Evolutionary conservation across 495 filamentous ascomycete genomes (phyloP), one percentile per base, ranked within the genome.

Genomic region (Aspergillus sclerotiicarbonarius): DNA sequence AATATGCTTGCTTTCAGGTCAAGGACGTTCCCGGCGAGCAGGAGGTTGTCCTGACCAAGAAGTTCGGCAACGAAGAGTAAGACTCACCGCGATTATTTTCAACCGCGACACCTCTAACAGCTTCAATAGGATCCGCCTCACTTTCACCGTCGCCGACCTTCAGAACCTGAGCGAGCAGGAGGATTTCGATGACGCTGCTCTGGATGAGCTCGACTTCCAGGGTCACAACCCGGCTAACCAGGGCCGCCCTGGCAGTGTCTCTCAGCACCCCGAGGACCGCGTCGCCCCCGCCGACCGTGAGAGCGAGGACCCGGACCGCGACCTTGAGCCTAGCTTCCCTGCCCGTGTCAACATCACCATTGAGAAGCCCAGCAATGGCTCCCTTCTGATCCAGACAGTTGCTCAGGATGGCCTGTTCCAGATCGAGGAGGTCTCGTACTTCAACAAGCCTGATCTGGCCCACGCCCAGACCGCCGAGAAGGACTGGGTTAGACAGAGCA

Each of bases 111-210:
- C 13, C 1, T 47, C 51, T 62, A 48, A 62, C 30, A 25, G 25
- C 25, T 21, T 19, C 18, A 43, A 52, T 48, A 96, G 91, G 61
- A 96, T 99, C 78, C 87, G 86, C 56, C 84, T 98, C 61, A 86
- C 86, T 60, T 98, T 98, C 81, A 94, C 92, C 61, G 92, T 96
- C 69, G 86, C 90, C 62, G 95, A 97, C 71, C 82, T 99, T 46
- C 86, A 89, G 75, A 83, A 83, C 77, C 76, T 87, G 65, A 82
- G 88, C 54, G 76, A 84, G 53, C 80, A 88, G 63, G 76, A 81
- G 20, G 77, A 85, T 37, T 78, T 77, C 57, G 72, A 72, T 63
- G 61, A 79, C 46, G 67, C 64, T 53, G 70, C 71, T 53, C 72
- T 84, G 33, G 82, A 82, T 62, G 81, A 86, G 61, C 59, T 74